Conservation (phyloP, 768 basidiomycete genomes). For the Paxillus rubicundulus region DNA sequence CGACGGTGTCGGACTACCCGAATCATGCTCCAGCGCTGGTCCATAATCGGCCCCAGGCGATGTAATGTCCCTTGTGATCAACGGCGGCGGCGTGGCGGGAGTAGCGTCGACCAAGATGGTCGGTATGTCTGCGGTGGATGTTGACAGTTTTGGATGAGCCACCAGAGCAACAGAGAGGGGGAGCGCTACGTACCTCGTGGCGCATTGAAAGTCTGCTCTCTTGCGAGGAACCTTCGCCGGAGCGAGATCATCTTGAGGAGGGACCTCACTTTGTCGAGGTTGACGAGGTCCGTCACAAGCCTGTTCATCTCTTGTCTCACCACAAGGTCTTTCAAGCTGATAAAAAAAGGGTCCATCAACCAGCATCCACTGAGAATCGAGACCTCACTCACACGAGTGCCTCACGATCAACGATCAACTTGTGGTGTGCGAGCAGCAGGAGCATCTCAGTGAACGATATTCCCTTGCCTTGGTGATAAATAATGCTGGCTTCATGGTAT, state of each 20-base stretch:
- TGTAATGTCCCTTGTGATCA: conserved; percentile 54
- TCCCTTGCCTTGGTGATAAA: conserved; percentile 68
- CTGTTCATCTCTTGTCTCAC: conserved; percentile 72
- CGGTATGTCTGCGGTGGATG: conserved; percentile 52
- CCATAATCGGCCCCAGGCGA: conserved; percentile 27
- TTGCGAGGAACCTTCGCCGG: conserved; percentile 60
- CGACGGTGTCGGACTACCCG: conserved; percentile 5
- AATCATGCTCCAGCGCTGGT: conserved; percentile 1
- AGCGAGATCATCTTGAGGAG: conserved; percentile 72
- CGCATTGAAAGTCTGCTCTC: conserved; percentile 43
- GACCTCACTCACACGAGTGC: conserved; percentile 71
- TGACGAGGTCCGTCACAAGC: conserved; percentile 79
- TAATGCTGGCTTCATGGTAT: conserved; percentile 83
- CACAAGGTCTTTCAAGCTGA: conserved; percentile 79
- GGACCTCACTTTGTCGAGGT: conserved; percentile 81
- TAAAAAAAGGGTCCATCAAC: background rate
- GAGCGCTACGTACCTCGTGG: conserved; percentile 38
- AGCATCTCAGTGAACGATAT: conserved; percentile 93
- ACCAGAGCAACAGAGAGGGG: background rate
- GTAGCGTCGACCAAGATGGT: conserved; percentile 61
- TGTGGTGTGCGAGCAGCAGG: conserved; percentile 83
- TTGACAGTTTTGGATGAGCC: background rate
- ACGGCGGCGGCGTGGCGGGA: conserved; percentile 35
- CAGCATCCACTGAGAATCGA: background rate
- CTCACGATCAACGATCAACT: conserved; percentile 84